Evolutionary conservation across 306 rosid species (phyloP).

Genomic region (Prunus mira): DNA sequence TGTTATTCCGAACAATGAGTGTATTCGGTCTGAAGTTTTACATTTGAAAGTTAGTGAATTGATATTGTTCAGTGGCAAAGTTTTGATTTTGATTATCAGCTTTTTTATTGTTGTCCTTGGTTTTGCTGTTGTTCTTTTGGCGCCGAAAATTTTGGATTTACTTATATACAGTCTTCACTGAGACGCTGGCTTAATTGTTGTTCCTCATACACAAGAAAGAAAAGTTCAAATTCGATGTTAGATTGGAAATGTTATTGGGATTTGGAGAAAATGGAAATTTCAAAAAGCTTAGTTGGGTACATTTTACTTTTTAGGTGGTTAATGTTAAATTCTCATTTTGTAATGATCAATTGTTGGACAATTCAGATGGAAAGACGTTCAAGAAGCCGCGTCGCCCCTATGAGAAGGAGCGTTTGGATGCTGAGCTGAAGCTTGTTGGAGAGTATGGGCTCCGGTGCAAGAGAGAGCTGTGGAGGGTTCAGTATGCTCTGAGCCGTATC

Average conservation of each 20-base stretch:
- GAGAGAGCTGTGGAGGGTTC: constrained; percentile 23
- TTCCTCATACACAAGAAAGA: background rate
- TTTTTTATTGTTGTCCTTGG: too few species aligned
- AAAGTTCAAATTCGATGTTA: background rate
- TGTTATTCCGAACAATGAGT: background rate
- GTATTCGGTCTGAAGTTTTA: background rate
- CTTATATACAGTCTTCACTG: background rate
- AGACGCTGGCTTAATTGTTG: background rate
- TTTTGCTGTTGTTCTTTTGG: background rate
- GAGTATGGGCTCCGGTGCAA: constrained; percentile 25
- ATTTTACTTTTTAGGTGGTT: background rate
- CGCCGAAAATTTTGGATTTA: background rate
- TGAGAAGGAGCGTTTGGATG: constrained; percentile 60
- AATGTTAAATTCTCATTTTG: background rate
- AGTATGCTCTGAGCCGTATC: constrained; percentile 17
- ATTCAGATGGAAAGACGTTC: constrained; percentile 63
- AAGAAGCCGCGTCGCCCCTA: constrained; percentile 78
- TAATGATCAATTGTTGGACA: background rate
- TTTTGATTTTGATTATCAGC: background rate
- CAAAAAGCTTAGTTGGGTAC: background rate
- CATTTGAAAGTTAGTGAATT: background rate
- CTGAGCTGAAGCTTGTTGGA: constrained; percentile 25
- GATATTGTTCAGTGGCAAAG: background rate
- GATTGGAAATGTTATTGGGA: background rate
- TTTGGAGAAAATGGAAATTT: background rate